phyloP scores from a whole-genome alignment of 2,329 filamentous ascomycete species.

The Nothophaeocryptopus gaeumannii region DNA sequence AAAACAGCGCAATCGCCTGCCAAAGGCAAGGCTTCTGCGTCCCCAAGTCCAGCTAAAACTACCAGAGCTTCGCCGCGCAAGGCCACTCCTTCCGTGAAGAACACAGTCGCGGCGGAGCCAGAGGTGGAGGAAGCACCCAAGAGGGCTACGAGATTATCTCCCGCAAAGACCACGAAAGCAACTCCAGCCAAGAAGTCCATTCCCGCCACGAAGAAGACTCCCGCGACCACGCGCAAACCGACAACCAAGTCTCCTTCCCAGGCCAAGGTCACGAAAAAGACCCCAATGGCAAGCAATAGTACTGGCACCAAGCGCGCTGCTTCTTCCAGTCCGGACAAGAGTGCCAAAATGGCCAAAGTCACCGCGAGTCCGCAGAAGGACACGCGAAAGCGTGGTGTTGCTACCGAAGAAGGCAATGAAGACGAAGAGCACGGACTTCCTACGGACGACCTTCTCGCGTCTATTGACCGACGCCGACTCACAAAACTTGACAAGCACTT shows the following conservation, averaged over 20 bases:
- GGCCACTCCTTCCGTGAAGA: slow-evolving; percentile 9
- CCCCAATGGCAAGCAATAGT: neutral
- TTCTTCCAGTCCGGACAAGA: neutral
- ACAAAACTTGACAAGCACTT: slow-evolving; percentile 10
- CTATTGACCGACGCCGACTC: slow-evolving; percentile 8
- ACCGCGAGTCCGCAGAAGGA: slow-evolving; percentile 6
- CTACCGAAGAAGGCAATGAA: slow-evolving; percentile 7
- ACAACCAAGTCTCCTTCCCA: slow-evolving; percentile 9
- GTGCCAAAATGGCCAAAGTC: neutral
- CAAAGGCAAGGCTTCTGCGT: neutral
- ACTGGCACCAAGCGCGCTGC: too few relatives aligned
- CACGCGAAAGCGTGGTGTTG: slow-evolving; percentile 5
- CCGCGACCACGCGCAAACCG: slow-evolving; percentile 6
- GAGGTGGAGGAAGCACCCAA: neutral
- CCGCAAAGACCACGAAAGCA: slow-evolving; percentile 2
- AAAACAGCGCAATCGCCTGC: slow-evolving; percentile 7
- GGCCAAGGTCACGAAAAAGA: neutral
- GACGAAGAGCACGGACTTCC: slow-evolving; percentile 8
- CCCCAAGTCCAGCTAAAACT: neutral
- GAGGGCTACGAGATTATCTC: slow-evolving; percentile 2
- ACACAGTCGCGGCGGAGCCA: neutral
- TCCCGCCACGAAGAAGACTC: slow-evolving; percentile 3
- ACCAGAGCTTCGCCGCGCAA: slow-evolving; percentile 5
- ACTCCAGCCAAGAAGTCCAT: neutral
- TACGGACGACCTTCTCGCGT: slow-evolving; percentile 11